Evolutionary conservation across 2,329 filamentous ascomycete species (phyloP).

Genomic region (Lasiodiplodia citricola): DNA sequence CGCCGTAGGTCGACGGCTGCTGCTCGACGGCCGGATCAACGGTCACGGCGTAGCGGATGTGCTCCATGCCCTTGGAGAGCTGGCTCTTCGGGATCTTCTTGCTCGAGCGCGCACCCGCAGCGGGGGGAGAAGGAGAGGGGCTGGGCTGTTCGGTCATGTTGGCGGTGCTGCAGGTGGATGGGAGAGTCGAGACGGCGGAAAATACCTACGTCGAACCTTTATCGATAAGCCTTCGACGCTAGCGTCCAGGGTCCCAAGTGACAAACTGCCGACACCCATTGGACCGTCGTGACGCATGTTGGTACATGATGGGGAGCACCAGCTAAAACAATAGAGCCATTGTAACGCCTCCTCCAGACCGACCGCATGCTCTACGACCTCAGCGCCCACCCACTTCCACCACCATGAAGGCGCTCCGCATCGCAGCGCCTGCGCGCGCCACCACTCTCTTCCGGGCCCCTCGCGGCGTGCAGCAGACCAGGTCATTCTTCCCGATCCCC

Average conservation of each 20-base stretch:
- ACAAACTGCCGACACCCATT: conserved; percentile 9
- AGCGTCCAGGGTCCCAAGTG: not conserved
- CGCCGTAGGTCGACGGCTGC: conserved; percentile 50
- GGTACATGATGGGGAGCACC: conserved; percentile 19
- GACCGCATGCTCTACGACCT: conserved; percentile 1
- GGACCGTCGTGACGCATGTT: conserved; percentile 13
- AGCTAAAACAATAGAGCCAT: not conserved
- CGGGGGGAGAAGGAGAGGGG: not conserved
- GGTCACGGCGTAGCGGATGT: conserved; percentile 57
- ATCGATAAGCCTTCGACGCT: conserved; percentile 9
- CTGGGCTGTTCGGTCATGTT: conserved; percentile 3
- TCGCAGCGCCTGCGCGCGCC: conserved; percentile 19
- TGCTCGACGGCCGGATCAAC: conserved; percentile 40
- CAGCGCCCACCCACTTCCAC: not conserved
- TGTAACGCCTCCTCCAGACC: not conserved
- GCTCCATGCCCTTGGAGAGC: conserved; percentile 58
- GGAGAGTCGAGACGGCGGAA: not conserved
- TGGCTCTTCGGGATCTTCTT: conserved; percentile 45
- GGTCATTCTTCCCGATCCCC: conserved; percentile 51
- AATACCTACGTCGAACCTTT: conserved; percentile 11
- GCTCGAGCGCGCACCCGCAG: not conserved
- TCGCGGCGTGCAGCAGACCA: conserved; percentile 35
- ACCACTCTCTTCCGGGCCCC: conserved; percentile 24
- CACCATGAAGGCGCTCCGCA: conserved; percentile 42
- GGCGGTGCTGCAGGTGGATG: not conserved